A percentile compares a stretch with the other conserved stretches of the same genome.
Conservation (phyloP, 495 filamentous ascomycete species). For the Darksidea phi region DNA sequence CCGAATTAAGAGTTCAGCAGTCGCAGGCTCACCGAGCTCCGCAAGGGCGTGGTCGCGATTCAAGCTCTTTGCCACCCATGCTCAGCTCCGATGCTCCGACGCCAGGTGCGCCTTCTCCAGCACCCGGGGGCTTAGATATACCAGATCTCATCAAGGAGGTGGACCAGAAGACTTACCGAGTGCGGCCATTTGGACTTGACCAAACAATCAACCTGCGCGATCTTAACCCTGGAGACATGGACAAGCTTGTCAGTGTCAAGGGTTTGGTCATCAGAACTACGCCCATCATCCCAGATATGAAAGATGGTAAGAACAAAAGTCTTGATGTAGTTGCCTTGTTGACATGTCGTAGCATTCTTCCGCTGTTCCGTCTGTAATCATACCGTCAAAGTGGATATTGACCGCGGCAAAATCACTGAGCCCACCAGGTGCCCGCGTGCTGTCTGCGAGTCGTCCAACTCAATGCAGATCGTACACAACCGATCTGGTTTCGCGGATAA, state of each 20-base stretch:
- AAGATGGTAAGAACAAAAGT: constrained; percentile 56
- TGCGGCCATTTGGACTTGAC: constrained; percentile 88
- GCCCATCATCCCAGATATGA: constrained; percentile 97
- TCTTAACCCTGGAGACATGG: constrained; percentile 93
- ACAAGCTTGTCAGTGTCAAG: constrained; percentile 94
- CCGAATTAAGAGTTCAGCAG: constrained; percentile 60
- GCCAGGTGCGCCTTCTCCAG: constrained; percentile 38
- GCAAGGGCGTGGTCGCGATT: constrained; percentile 44
- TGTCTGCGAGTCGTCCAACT: constrained; percentile 82
- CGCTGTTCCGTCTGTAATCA: constrained; percentile 89
- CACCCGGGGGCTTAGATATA: constrained; percentile 42
- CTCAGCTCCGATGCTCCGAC: constrained; percentile 68
- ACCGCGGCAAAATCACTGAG: constrained; percentile 93
- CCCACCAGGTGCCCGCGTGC: constrained; percentile 84
- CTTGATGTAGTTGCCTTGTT: neutral
- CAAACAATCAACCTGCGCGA: constrained; percentile 88
- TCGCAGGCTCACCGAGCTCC: constrained; percentile 49
- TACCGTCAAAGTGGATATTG: constrained; percentile 83
- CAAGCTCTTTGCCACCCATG: constrained; percentile 70
- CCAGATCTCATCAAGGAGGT: constrained; percentile 64
- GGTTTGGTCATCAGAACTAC: constrained; percentile 95
- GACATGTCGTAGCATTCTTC: constrained; percentile 64
- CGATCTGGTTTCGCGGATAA: constrained; percentile 93
- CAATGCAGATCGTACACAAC: constrained; percentile 98
- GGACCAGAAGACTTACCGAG: constrained; percentile 72